Evolutionary conservation across 352 stramenopile genomes (phyloP), one percentile per base, ranked within the genome.

Genomic region (Pythium periplocum): DNA sequence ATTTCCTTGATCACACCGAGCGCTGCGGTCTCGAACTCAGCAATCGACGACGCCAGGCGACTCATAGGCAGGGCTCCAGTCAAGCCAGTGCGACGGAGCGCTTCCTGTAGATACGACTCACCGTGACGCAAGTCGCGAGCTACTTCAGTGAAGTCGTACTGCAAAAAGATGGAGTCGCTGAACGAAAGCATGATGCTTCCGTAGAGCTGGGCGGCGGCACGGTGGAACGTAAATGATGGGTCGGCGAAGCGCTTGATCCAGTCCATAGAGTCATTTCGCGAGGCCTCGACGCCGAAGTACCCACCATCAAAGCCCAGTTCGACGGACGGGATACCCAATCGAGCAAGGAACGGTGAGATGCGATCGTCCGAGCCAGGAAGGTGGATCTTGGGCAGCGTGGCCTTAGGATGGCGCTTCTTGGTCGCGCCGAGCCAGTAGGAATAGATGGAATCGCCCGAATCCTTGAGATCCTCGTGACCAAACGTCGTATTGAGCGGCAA

Each of bases 61-160:
- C 60, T 59, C 31, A 88, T 59, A 7, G 73, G 64, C 10, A 87
- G 57, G 6, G 54, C 33, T 0, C 72, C 46, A 1, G 58, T 41
- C 32, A 80, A 43, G 1, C 35, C 40, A 9, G 51, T 40, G 6
- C 57, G 34, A 46, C 53, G 30, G 12, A 93, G 55, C 4, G 73
- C 78, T 33, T 69, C 53, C 3, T 67, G 48, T 5, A 93, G 45
- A 38, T 87, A 76, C 33, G 68, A 61, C 44, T 93, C 73, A 10
- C 78, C 83, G 36, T 72, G 61, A 8, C 80, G 80, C 30, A 93
- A 52, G 34, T 91, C 78, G 4, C 80, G 78, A 3, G 83, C 82
- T 12, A 90, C 64, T 51, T 91, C 83, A 0, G 71, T 86, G 58
- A 93, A 93, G 57, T 93, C 83, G 62, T 93, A 93, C 61, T 86